phyloP scores from a whole-genome alignment of 140 eudicot genomes.

The Senecio squalidus region DNA sequence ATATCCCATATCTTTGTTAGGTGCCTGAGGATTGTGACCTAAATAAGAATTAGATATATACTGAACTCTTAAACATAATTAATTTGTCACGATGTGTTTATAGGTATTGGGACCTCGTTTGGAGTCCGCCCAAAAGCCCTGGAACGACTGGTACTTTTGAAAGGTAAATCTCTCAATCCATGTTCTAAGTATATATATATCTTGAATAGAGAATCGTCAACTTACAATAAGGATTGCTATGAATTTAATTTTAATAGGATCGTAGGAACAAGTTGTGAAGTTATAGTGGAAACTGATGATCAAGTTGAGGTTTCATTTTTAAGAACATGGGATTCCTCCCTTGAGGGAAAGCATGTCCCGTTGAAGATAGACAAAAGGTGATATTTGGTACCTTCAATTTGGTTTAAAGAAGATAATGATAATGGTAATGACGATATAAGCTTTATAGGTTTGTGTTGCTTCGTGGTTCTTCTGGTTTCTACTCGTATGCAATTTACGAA shows the following conservation, averaged over 20 bases:
- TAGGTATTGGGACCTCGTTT: background rate
- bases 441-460: background rate
- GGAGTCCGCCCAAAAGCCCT: background rate
- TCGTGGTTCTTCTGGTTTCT: background rate
- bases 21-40: too few species aligned
- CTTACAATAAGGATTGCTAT: background rate
- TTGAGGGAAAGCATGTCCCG: background rate
- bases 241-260: background rate
- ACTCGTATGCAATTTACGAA: background rate
- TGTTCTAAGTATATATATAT: too few species aligned
- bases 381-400: background rate
- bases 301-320: background rate
- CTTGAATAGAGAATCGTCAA: background rate
- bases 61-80: background rate
- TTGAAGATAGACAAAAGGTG: background rate
- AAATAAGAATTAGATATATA: too few species aligned
- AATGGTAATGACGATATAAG: background rate
- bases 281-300: background rate
- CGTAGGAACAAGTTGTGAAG: background rate
- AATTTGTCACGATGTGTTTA: background rate
- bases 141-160: slow-evolving; percentile 1
- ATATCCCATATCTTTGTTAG: too few species aligned
- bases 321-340: background rate
- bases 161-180: background rate
- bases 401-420: background rate